Evolutionary conservation across 345 rosid genomes (phyloP).

Genomic region (Cardamine occulta): DNA sequence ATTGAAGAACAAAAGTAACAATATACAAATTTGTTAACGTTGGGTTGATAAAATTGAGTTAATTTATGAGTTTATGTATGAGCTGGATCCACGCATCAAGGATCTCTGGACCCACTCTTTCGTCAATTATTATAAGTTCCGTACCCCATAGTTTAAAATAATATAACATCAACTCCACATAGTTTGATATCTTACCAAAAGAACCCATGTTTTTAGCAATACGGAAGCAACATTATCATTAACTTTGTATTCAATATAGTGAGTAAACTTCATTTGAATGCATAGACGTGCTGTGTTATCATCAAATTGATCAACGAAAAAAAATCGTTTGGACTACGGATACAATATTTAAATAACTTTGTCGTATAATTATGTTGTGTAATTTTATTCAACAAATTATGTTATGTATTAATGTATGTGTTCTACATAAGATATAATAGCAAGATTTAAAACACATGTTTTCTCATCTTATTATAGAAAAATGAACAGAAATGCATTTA

Average conservation of each 20-base stretch:
- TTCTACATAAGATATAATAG: neutral
- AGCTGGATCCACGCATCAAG: conserved; percentile 84
- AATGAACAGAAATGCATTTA: neutral
- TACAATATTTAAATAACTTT: neutral
- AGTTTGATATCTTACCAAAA: conserved; percentile 24
- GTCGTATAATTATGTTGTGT: neutral
- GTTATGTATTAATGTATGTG: no score
- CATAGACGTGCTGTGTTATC: neutral
- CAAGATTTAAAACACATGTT: neutral
- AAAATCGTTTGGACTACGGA: neutral
- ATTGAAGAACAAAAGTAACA: neutral
- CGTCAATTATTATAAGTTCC: conserved; percentile 32
- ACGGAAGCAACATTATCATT: neutral
- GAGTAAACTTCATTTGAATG: neutral
- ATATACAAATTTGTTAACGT: conserved; percentile 34
- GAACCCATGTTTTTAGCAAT: conserved; percentile 27
- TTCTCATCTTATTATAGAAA: neutral
- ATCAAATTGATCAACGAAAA: neutral
- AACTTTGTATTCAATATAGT: neutral
- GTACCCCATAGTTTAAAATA: conserved; percentile 11
- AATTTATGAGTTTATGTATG: conserved; percentile 41
- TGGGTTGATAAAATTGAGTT: conserved; percentile 25
- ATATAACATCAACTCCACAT: conserved; percentile 9
- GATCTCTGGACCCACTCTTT: conserved; percentile 54
- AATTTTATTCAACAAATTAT: no score